A percentile compares a stretch with the other conserved stretches of the same genome.
These are phyloP conservation scores for Postia placenta DNA, from an alignment of 768 basidiomycete species.

Conservation along the genomic window DNA sequence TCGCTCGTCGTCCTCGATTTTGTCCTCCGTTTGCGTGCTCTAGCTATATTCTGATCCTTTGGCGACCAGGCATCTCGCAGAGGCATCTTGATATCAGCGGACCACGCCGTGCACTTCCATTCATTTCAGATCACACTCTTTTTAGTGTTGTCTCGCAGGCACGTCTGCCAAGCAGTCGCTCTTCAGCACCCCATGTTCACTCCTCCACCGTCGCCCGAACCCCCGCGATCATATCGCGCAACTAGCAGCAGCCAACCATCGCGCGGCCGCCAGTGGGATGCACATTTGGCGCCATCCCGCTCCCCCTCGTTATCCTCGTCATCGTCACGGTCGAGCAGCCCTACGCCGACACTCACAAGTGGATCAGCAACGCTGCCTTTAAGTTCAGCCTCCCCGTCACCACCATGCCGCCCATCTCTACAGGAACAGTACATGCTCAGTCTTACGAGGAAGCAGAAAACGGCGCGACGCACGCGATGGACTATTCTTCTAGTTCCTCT, in stretches of 20 bases:
- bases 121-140: slow-evolving; percentile 6
- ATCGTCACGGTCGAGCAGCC: slow-evolving; percentile 4
- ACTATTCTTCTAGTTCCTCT: slow-evolving; percentile 52
- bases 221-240: slow-evolving; percentile 9
- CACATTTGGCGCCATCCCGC: background rate
- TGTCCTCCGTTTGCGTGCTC: background rate
- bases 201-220: slow-evolving; percentile 26
- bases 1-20: background rate
- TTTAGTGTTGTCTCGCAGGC: background rate
- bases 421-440: background rate
- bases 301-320: background rate
- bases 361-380: slow-evolving; percentile 4
- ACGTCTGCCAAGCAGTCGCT: background rate
- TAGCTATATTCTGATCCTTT: background rate
- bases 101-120: slow-evolving; percentile 1
- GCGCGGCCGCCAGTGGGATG: background rate
- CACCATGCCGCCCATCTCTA: background rate
- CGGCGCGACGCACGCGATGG: slow-evolving; percentile 41
- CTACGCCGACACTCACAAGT: background rate
- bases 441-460: slow-evolving; percentile 32
- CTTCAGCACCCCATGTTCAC: slow-evolving; percentile 36
- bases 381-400: slow-evolving; percentile 8
- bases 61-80: background rate
- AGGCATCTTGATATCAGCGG: background rate
- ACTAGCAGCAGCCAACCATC: background rate